Base-by-base conservation (phyloP, 2,329 filamentous ascomycete species). In the Coniochaeta sp. region DNA sequence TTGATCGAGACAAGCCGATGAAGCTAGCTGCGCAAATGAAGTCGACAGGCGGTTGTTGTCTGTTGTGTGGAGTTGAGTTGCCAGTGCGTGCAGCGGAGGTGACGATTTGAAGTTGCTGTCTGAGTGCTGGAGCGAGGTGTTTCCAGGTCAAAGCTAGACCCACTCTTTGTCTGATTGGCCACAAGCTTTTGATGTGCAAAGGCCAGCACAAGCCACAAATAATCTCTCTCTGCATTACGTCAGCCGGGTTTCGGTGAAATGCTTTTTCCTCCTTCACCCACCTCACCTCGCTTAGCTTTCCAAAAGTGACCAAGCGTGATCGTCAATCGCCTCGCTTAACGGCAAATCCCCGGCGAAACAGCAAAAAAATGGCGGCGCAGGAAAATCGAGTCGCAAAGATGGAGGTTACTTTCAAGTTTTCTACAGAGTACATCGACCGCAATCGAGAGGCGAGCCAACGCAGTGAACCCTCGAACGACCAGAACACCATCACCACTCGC, bases 121-220 rank as follows among this genome's bases (percentile, higher is more conserved):
- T 36, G 31, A 6, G 22, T 50, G 24, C 58, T 64, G 22, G 63
- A 65, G 64, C 64, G 68, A 71, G 69, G 69, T 72, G 70, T 71
- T 72, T 71, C 69, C 67, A 66, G 65, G 68, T 67, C 33, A n/a
- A 24, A 17, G 14, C n/a, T 6, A 11, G 54, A n/a, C 34, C 54
- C 54, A 34, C n/a, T 34, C 4, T 12, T 22, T 22, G 28, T 24
- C 4, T 38, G 26, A 57, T 52, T 28, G 47, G 61, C 64, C 62
- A 62, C 64, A 61, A 68, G 64, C 64, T 68, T 66, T 63, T 59
- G 60, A 57, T n/a, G 28, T 34, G 52, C 54, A 57, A 28, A 36
- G 33, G 28, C 54, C 50, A 55, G 16, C 50, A 22, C 43, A 24
- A 28, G 12, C 24, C 44, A 50, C 6, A 16, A 7, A 34, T n/a